phyloP scores from a whole-genome alignment of 371 early-diverging fungal species.

The Saksenaea oblongispora region DNA sequence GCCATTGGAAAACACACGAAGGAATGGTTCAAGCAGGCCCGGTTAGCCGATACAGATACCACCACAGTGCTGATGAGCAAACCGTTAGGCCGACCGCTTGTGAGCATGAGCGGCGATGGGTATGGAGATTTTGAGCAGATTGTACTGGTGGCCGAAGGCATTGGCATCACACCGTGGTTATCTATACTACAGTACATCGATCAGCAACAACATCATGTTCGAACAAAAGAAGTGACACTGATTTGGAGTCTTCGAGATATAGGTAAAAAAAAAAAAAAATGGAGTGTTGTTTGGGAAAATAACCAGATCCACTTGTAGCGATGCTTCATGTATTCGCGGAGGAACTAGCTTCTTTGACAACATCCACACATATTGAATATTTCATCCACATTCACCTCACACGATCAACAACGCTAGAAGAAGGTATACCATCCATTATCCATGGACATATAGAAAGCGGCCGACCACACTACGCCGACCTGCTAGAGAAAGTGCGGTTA shows the following conservation, averaged over 20 bases:
- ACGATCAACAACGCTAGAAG: background rate
- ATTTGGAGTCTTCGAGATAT: conserved; percentile 30
- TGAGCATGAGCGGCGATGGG: conserved; percentile 13
- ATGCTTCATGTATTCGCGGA: conserved; percentile 8
- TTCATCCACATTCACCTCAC: conserved; percentile 10
- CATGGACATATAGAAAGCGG: conserved; percentile 5
- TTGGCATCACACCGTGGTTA: conserved; percentile 50
- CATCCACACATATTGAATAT: background rate
- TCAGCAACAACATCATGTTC: conserved; percentile 13
- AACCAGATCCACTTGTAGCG: conserved; percentile 8
- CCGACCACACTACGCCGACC: conserved; percentile 19
- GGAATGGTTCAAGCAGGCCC: conserved; percentile 11
- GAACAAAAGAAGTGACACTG: conserved; percentile 16
- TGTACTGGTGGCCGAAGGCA: conserved; percentile 40
- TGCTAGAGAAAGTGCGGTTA: conserved; percentile 12
- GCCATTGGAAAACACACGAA: conserved; percentile 25
- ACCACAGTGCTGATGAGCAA: conserved; percentile 25
- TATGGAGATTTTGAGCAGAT: conserved; percentile 31
- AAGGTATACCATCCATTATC: background rate
- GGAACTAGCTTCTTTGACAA: background rate
- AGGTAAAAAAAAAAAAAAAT: conserved; percentile 21
- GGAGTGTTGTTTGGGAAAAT: background rate
- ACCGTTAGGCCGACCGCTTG: conserved; percentile 26
- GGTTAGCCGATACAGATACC: background rate
- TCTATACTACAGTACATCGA: conserved; percentile 30